Percentiles rank a stretch among this genome's conserved stretches.
Conservation (phyloP, 2,329 filamentous ascomycete species). For the Fusarium nodosum region DNA sequence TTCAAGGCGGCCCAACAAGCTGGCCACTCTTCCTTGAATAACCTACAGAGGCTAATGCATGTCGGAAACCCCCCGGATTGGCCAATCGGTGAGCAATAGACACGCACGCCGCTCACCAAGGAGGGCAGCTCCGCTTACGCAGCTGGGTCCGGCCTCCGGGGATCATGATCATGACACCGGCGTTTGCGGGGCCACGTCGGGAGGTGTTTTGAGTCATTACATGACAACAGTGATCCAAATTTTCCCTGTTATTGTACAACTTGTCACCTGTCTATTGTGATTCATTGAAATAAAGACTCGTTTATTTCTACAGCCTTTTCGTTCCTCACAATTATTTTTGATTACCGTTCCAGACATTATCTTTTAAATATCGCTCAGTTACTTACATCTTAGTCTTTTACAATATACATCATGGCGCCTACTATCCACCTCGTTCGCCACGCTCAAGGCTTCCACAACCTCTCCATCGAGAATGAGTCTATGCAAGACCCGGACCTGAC, state of each 20-base stretch:
- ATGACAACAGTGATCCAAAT: conserved; percentile 5
- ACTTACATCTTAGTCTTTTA: neutral
- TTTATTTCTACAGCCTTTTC: neutral
- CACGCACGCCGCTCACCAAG: conserved; percentile 41
- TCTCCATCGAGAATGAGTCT: conserved; percentile 75
- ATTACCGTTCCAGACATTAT: neutral
- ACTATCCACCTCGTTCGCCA: conserved; percentile 79
- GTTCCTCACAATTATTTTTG: neutral
- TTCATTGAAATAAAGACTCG: conserved; percentile 18
- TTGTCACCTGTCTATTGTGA: neutral
- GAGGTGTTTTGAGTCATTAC: conserved; percentile 41
- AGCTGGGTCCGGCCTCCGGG: conserved; percentile 47
- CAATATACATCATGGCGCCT: conserved; percentile 59
- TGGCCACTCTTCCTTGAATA: conserved; percentile 7
- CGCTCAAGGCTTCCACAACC: conserved; percentile 86
- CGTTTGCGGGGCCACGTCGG: conserved; percentile 28
- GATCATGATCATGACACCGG: conserved; percentile 23
- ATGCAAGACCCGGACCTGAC: conserved; percentile 86
- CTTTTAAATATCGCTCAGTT: conserved; percentile 14
- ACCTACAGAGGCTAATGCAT: conserved; percentile 26
- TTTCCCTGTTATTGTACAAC: conserved; percentile 1
- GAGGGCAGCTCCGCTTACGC: conserved; percentile 41
- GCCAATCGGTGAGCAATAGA: conserved; percentile 44
- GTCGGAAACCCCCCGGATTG: conserved; percentile 12
- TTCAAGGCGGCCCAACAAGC: conserved; percentile 27